Conservation (phyloP, 2,329 filamentous ascomycete genomes). For the Cladorrhinum sp. region DNA sequence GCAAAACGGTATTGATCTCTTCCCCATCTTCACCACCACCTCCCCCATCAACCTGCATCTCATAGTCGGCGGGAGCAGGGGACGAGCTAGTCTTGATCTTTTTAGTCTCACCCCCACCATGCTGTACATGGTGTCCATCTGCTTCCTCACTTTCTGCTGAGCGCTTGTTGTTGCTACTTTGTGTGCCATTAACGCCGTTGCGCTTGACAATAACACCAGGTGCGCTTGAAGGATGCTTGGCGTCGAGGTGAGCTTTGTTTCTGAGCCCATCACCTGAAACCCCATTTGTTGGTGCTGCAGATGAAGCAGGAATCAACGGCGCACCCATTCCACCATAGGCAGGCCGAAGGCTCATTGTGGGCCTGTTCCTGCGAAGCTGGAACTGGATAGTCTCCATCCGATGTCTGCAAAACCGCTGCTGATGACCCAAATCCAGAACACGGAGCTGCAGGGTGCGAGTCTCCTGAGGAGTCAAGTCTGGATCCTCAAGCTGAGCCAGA, state of each 20-base stretch:
- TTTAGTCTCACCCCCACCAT: conserved; percentile 9
- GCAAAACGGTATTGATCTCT: conserved; percentile 29
- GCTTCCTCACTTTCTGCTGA: background rate
- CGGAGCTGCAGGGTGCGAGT: conserved; percentile 42
- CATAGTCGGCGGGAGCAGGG: background rate
- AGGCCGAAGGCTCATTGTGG: conserved; percentile 8
- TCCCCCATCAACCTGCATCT: background rate
- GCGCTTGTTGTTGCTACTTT: background rate
- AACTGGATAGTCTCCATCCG: conserved; percentile 37
- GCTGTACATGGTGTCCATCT: conserved; percentile 1
- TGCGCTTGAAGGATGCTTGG: background rate
- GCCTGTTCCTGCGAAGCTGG: conserved; percentile 30
- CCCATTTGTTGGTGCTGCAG: background rate
- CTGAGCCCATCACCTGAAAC: background rate
- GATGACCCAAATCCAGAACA: conserved; percentile 42
- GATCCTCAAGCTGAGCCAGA: conserved; percentile 33
- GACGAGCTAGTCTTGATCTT: background rate
- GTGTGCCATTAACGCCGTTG: background rate
- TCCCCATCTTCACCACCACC: conserved; percentile 1
- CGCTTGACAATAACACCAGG: background rate
- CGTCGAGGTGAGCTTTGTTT: background rate
- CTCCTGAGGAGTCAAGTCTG: conserved; percentile 41
- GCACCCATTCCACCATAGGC: background rate
- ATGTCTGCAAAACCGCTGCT: conserved; percentile 43
- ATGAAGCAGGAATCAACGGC: background rate